Evolutionary conservation across 768 basidiomycete genomes (phyloP).

Genomic region (Saitozyma podzolica): DNA sequence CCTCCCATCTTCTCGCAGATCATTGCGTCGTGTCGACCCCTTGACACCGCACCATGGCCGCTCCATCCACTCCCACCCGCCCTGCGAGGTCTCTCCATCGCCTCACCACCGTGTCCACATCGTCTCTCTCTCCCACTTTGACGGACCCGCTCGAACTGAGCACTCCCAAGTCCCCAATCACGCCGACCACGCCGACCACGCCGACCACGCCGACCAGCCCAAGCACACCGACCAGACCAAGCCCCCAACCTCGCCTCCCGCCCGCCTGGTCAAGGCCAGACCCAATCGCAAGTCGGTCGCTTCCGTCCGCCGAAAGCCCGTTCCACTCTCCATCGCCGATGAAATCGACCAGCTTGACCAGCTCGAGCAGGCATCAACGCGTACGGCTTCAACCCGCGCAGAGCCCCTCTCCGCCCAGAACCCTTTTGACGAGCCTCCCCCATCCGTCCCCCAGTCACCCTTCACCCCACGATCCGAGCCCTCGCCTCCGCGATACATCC

Average conservation of each 20-base stretch:
- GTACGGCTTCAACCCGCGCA: constrained; percentile 1
- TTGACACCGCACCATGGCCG: neutral
- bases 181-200: too few species aligned
- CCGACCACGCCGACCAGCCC: too few species aligned
- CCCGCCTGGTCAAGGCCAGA: neutral
- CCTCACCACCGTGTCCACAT: neutral
- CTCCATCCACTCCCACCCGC: neutral
- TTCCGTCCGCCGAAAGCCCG: constrained; percentile 38
- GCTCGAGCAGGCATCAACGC: neutral
- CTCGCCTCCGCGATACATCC: neutral
- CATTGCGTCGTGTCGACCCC: neutral
- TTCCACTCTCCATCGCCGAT: constrained; percentile 14
- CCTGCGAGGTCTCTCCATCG: neutral
- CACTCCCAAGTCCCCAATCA: too few species aligned
- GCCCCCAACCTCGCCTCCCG: neutral
- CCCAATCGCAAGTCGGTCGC: constrained; percentile 19
- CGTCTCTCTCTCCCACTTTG: too few species aligned
- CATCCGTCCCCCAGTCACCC: constrained; percentile 4
- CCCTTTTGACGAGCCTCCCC: constrained; percentile 8
- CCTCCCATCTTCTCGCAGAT: neutral
- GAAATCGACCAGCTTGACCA: neutral
- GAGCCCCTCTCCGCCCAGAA: constrained; percentile 4
- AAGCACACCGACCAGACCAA: too few species aligned
- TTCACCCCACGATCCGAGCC: constrained; percentile 12
- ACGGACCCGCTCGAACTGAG: too few species aligned